A percentile compares a stretch with the other conserved stretches of the same genome.
Conservation (phyloP, 768 basidiomycete genomes). For the Boletellus ananas region DNA sequence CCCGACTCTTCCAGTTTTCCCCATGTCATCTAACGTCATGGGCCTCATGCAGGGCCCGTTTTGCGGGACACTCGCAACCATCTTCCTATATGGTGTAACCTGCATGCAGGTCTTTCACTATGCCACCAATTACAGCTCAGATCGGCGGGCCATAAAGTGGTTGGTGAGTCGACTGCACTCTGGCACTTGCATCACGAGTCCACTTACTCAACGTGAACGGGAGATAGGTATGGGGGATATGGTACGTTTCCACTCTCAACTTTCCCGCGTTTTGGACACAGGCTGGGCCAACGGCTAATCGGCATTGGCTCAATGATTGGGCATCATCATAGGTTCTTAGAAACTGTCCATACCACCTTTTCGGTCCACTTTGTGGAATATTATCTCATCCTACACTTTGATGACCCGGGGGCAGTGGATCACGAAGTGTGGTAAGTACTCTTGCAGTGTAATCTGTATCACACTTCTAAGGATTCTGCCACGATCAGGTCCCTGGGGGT, state of each 20-base stretch:
- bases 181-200: background rate
- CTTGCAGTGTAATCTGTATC: background rate
- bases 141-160: slow-evolving; percentile 5
- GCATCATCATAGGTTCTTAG: slow-evolving; percentile 7
- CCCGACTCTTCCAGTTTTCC: background rate
- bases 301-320: no score
- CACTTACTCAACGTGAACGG: background rate
- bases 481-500: slow-evolving; percentile 10
- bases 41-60: slow-evolving; percentile 13
- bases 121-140: slow-evolving; percentile 4
- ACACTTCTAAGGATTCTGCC: background rate
- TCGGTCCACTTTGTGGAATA: slow-evolving; percentile 12
- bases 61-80: slow-evolving; percentile 7
- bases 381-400: slow-evolving; percentile 15
- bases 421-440: slow-evolving; percentile 11
- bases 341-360: slow-evolving; percentile 12
- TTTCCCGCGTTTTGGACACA: no score
- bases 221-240: slow-evolving; percentile 9
- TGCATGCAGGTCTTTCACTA: slow-evolving; percentile 19
- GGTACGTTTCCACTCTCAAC: background rate
- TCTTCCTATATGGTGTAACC: slow-evolving; percentile 13
- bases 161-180: slow-evolving; percentile 10
- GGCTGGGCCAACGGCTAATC: no score
- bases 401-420: background rate
- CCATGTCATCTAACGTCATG: slow-evolving; percentile 4